Evolutionary conservation across 2,329 filamentous ascomycete species (phyloP).

Genomic region (Pyricularia sp.): DNA sequence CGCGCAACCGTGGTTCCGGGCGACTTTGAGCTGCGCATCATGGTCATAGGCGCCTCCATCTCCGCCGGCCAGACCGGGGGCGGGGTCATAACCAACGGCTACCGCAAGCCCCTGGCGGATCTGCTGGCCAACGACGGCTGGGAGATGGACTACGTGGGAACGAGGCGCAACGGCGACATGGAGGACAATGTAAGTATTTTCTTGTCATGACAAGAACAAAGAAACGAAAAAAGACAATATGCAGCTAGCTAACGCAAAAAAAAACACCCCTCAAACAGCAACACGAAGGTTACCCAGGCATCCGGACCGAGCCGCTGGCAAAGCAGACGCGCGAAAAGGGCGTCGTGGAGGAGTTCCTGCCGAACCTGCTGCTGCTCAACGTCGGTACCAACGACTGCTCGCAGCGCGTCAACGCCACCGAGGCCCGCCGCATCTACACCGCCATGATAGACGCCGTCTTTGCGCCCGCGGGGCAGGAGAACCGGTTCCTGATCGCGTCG

Average conservation of each 20-base stretch:
- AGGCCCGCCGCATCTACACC: background rate
- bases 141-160: constrained; percentile 2
- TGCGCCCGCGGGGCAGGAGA: background rate
- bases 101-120: constrained; percentile 3
- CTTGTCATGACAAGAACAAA: too few relatives aligned
- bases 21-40: constrained; percentile 2
- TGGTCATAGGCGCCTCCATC: constrained; percentile 6
- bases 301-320: constrained; percentile 1
- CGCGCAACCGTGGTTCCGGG: background rate
- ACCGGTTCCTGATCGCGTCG: background rate
- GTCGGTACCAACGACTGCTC: constrained; percentile 7
- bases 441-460: constrained; percentile 6
- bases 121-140: constrained; percentile 2
- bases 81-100: constrained; percentile 1
- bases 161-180: background rate
- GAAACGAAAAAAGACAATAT: background rate
- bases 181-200: background rate
- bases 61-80: constrained; percentile 3
- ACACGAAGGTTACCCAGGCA: constrained; percentile 6
- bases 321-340: constrained; percentile 1
- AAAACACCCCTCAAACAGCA: background rate
- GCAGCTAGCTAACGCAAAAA: background rate
- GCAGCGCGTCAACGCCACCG: background rate
- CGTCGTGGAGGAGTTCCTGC: background rate
- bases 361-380: constrained; percentile 6